phyloP scores from a whole-genome alignment of 768 basidiomycete species.

The Kwoniella botswanensis region DNA sequence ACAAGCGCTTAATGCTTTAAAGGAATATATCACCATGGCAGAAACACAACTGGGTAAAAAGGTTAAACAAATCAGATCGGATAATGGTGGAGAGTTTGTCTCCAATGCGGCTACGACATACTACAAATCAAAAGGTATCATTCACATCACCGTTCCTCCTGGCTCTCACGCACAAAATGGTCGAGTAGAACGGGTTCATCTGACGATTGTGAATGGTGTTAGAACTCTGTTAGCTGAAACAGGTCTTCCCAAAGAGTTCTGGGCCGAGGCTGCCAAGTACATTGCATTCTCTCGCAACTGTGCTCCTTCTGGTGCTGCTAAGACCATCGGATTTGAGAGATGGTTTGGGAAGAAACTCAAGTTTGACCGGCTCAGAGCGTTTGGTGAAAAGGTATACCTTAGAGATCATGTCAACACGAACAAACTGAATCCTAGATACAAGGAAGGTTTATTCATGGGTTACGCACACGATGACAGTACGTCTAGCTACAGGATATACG shows the following conservation, averaged over 20 bases:
- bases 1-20: not conserved
- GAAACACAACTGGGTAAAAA: conserved; percentile 14
- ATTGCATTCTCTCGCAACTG: conserved; percentile 28
- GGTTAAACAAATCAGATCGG: conserved; percentile 14
- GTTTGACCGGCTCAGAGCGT: conserved; percentile 5
- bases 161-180: conserved; percentile 36
- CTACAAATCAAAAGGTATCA: conserved; percentile 4
- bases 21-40: conserved; percentile 8
- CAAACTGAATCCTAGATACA: conserved; percentile 8
- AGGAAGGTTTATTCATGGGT: conserved; percentile 4
- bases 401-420: conserved; percentile 5
- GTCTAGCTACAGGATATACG: not conserved
- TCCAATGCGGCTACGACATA: not conserved
- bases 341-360: conserved; percentile 19
- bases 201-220: conserved; percentile 30
- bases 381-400: conserved; percentile 1
- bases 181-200: conserved; percentile 33
- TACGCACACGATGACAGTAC: conserved; percentile 7
- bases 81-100: conserved; percentile 21
- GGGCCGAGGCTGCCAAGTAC: conserved; percentile 30
- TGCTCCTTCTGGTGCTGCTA: conserved; percentile 1
- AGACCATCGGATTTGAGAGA: conserved; percentile 3
- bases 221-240: conserved; percentile 22
- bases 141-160: conserved; percentile 24
- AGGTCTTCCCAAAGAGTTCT: conserved; percentile 21